Percentiles rank a stretch among this genome's conserved stretches.
These are phyloP conservation scores for Polygonum aviculare DNA, from an alignment of 148 eudicot species.

Conservation along the genomic window DNA sequence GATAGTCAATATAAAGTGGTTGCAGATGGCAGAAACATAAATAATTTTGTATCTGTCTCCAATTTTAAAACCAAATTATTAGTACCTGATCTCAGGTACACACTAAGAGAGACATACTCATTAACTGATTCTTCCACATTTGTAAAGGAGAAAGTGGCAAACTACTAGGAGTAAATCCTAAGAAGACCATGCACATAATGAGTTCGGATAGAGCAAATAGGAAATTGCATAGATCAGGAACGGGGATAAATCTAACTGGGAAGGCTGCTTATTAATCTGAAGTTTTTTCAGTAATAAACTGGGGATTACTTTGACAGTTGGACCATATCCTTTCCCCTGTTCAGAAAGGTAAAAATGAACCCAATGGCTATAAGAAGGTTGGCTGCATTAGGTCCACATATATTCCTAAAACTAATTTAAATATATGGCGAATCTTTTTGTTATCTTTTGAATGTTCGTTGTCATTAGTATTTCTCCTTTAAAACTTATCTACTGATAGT, in stretches of 20 bases:
- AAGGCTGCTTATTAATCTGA: neutral
- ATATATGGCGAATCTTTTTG: neutral
- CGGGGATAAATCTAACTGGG: neutral
- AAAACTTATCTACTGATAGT: neutral
- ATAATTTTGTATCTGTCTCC: neutral
- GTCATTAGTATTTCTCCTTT: neutral
- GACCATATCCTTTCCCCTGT: neutral
- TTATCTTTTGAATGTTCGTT: neutral
- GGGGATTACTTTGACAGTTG: neutral
- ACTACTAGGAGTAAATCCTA: neutral
- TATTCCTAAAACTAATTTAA: neutral
- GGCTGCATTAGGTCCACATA: neutral
- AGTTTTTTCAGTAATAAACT: neutral
- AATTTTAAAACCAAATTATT: neutral
- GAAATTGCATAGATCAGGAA: neutral
- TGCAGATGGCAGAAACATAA: neutral
- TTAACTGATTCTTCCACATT: neutral
- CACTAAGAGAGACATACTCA: too few species aligned
- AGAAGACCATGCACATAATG: neutral
- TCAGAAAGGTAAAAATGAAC: too few species aligned
- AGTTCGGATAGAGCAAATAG: neutral
- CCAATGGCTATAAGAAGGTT: too few species aligned
- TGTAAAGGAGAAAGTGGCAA: neutral
- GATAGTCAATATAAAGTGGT: neutral
- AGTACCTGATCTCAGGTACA: too few species aligned